Percentiles rank a stretch among this genome's conserved stretches.
phyloP scores from a whole-genome alignment of 2,329 filamentous ascomycete species.

The Cladophialophora chaetospira region DNA sequence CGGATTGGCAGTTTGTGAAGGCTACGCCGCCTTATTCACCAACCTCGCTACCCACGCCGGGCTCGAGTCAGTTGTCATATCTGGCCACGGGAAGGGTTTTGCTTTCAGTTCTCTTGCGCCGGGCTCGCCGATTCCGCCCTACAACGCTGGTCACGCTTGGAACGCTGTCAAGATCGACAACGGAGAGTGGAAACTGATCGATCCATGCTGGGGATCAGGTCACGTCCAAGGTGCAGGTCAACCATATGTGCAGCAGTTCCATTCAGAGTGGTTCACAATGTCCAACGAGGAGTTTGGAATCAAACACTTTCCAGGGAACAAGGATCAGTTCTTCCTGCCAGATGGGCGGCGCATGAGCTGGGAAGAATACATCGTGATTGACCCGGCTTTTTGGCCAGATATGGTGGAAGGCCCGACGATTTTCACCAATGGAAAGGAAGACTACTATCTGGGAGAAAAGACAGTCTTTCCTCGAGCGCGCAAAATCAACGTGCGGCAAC shows the following conservation, averaged over 20 bases:
- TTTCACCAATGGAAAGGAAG: slow-evolving; percentile 50
- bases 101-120: slow-evolving; percentile 66
- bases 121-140: slow-evolving; percentile 67
- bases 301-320: slow-evolving; percentile 74
- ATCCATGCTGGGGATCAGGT: slow-evolving; percentile 91
- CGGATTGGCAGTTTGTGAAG: slow-evolving; percentile 86
- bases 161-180: slow-evolving; percentile 87
- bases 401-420: slow-evolving; percentile 48
- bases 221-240: slow-evolving; percentile 57
- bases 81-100: slow-evolving; percentile 84
- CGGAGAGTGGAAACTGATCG: slow-evolving; percentile 87
- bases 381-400: slow-evolving; percentile 48
- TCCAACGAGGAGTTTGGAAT: slow-evolving; percentile 79
- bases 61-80: slow-evolving; percentile 72
- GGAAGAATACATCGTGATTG: slow-evolving; percentile 78
- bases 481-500: slow-evolving; percentile 62
- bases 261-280: slow-evolving; percentile 61
- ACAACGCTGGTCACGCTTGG: slow-evolving; percentile 77
- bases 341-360: slow-evolving; percentile 71
- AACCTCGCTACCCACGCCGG: slow-evolving; percentile 78
- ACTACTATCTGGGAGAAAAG: slow-evolving; percentile 55
- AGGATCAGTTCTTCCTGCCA: slow-evolving; percentile 69
- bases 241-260: slow-evolving; percentile 69
- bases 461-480: slow-evolving; percentile 64
- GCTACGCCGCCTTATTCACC: slow-evolving; percentile 81